Conservation (phyloP, 2,329 filamentous ascomycete species). For the Rhinocladiella mackenziei region DNA sequence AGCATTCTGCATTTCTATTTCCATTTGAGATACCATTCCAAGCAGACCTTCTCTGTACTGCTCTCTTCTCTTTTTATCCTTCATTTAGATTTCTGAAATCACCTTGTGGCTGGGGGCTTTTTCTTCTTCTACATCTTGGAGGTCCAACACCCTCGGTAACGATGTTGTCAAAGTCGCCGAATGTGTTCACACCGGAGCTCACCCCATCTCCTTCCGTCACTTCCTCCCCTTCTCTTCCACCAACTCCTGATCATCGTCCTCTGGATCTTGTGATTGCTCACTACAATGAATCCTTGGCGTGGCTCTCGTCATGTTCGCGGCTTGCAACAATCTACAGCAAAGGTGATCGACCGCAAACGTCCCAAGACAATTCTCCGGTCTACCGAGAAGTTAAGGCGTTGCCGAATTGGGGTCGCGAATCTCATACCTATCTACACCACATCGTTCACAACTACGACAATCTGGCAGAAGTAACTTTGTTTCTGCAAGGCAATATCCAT, state of each 20-base stretch:
- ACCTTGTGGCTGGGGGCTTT: neutral
- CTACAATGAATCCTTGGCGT: constrained; percentile 26
- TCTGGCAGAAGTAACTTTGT: constrained; percentile 29
- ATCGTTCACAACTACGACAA: constrained; percentile 28
- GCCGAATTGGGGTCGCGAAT: constrained; percentile 30
- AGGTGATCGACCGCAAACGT: too few species aligned
- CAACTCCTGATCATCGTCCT: constrained; percentile 9
- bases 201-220: constrained; percentile 5
- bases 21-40: neutral
- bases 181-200: constrained; percentile 13
- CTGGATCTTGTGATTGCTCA: constrained; percentile 25
- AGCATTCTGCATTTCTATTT: neutral
- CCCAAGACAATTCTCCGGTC: constrained; percentile 1
- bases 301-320: constrained; percentile 14
- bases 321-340: constrained; percentile 23
- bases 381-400: constrained; percentile 17
- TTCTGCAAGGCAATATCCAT: constrained; percentile 29
- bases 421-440: constrained; percentile 30
- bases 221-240: constrained; percentile 10
- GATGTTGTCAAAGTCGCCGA: too few species aligned
- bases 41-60: neutral
- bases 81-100: too few species aligned
- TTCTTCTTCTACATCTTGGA: neutral
- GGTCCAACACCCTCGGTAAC: too few species aligned
- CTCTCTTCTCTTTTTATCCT: too few species aligned